These are phyloP conservation scores for Chlorella variabilis DNA, from an alignment of 163 green algal genomes.

Conservation along the genomic window DNA sequence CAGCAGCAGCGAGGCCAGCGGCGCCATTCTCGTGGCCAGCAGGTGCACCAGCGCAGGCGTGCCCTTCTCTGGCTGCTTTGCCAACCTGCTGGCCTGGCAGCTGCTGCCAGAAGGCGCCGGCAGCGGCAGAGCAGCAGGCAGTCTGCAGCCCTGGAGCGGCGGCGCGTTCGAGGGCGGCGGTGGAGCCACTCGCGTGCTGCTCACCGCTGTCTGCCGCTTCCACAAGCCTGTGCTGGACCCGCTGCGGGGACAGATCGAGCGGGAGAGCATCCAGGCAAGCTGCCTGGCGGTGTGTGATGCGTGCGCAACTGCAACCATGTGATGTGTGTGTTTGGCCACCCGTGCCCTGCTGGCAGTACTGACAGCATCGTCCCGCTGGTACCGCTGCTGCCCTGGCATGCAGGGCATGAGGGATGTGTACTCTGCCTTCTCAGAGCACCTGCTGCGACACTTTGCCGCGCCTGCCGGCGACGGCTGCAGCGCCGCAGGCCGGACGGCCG, in stretches of 20 bases:
- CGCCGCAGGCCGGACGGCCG: not conserved
- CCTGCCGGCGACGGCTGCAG: not conserved
- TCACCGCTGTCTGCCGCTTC: constrained; percentile 11
- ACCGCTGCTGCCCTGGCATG: not conserved
- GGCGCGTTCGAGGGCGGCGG: not conserved
- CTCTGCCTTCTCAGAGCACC: not conserved
- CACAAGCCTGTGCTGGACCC: constrained; percentile 5
- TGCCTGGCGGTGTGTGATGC: not conserved
- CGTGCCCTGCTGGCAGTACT: too few relatives aligned
- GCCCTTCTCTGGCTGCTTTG: constrained; percentile 41
- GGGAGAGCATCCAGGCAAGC: constrained; percentile 30
- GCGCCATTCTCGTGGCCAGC: not conserved
- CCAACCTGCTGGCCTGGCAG: constrained; percentile 41
- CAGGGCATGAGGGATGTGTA: constrained; percentile 3
- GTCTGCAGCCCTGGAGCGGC: not conserved
- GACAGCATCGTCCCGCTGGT: too few relatives aligned
- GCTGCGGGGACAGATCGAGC: constrained; percentile 21
- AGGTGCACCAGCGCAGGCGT: constrained; percentile 6
- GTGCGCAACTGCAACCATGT: not conserved
- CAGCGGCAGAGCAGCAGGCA: not conserved
- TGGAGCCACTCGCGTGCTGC: constrained; percentile 4
- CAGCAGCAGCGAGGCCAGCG: not conserved
- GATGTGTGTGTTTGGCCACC: too few relatives aligned
- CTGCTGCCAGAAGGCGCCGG: not conserved
- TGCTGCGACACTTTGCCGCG: not conserved